Evolutionary conservation across 352 stramenopile species (phyloP), one percentile per base, ranked within the genome.

Genomic region (Pythium grandisporangium): DNA sequence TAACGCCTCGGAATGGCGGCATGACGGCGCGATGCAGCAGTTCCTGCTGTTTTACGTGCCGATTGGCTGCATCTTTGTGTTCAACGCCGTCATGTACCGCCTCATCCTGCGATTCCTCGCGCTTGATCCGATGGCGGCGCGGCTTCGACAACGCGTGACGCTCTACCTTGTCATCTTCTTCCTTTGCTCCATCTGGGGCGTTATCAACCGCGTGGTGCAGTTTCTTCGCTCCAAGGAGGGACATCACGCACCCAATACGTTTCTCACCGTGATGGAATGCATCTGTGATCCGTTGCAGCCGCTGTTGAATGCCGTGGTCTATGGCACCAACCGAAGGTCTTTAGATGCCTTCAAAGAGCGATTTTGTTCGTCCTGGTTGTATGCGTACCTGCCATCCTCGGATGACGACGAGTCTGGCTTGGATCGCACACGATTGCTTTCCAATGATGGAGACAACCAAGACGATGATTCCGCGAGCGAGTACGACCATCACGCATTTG

Each of bases 141-240:
- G 60, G 10, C 78, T 88, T 25, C 67, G 68, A 30, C 50, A 58
- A 14, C 80, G 78, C 32, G 72, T 85, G 17, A 62, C 49, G 42
- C 41, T 88, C 5, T 88, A 88, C 42, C 51, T 88, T 11, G 57
- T 67, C 22, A 75, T 85, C 30, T 73, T 77, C 48, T 84, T 85
- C 30, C 30, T 85, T 7, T 88, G 75, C 51, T 85, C 75, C 3
- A 38, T 85, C n/a, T 88, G 75, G 71, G 75, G 75, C 33, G 50
- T 66, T 1, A 46, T 83, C 37, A 84, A 88, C 36, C 63, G 75
- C 5, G 42, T 83, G 13, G 66, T 88, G 45, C 75, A 88, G 61
- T 70, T 70, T 23, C 61, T 66, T 24, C 55, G 69, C 1, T 22
- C 35, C 6, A 50, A 61, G 17, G n/a, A n/a, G n/a, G n/a, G n/a